A percentile compares a stretch with the other conserved stretches of the same genome.
These are phyloP conservation scores for Kwoniella sp. DNA, from an alignment of 768 basidiomycete genomes.

Conservation along the genomic window DNA sequence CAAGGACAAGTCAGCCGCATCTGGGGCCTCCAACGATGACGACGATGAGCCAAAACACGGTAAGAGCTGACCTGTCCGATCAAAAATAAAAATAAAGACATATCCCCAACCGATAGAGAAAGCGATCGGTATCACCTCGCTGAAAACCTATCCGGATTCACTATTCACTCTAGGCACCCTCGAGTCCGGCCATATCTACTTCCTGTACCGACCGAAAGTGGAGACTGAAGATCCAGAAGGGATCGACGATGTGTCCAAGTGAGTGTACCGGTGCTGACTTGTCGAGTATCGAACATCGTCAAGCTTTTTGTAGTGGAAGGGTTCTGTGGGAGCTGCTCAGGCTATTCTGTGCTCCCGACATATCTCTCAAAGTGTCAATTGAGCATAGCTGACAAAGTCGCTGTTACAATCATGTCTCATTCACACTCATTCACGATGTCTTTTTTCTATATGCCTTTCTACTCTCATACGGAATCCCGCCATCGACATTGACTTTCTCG, in stretches of 20 bases:
- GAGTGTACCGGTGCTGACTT: constrained; percentile 16
- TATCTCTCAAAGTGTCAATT: too few relatives aligned
- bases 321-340: too few relatives aligned
- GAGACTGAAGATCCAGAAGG: constrained; percentile 42
- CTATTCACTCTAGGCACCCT: constrained; percentile 38
- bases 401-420: too few relatives aligned
- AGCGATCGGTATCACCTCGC: too few relatives aligned
- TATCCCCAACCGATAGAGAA: background rate
- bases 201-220: constrained; percentile 52
- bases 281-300: background rate
- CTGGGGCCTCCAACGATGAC: constrained; percentile 3
- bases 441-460: too few relatives aligned
- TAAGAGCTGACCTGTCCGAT: constrained; percentile 14
- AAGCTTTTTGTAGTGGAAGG: too few relatives aligned
- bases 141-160: background rate
- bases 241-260: constrained; percentile 53
- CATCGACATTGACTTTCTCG: background rate
- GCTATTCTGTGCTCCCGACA: background rate
- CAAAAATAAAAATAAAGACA: background rate
- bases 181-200: constrained; percentile 51
- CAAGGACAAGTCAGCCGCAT: background rate
- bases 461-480: background rate
- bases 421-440: too few relatives aligned
- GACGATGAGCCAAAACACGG: constrained; percentile 47
- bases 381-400: too few relatives aligned